A percentile compares a stretch with the other conserved stretches of the same genome.
These are phyloP conservation scores for Monosporascus sp. DNA, from an alignment of 2,329 filamentous ascomycete species.

Conservation along the genomic window DNA sequence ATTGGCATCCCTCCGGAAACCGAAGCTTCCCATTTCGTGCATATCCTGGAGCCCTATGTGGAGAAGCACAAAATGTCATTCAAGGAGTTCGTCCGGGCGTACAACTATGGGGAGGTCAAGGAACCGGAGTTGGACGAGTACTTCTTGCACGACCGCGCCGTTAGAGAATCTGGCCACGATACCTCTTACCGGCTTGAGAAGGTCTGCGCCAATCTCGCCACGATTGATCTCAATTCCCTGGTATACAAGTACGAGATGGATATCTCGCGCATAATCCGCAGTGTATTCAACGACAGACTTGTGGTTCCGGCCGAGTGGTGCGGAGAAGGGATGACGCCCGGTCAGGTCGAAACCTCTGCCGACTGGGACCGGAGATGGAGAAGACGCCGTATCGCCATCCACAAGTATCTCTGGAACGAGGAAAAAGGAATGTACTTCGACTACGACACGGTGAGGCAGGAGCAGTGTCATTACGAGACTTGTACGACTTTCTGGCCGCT, in stretches of 20 bases:
- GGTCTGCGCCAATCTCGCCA: constrained; percentile 81
- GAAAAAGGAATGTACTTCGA: constrained; percentile 96
- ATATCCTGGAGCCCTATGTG: constrained; percentile 75
- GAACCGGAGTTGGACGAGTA: constrained; percentile 93
- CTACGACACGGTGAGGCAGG: constrained; percentile 79
- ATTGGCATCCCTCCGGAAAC: constrained; percentile 87
- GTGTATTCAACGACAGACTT: constrained; percentile 76
- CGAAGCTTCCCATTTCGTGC: constrained; percentile 79
- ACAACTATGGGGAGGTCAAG: constrained; percentile 69
- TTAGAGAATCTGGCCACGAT: constrained; percentile 94
- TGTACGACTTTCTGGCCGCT: constrained; percentile 96
- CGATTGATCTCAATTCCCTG: constrained; percentile 89
- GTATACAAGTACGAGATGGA: constrained; percentile 97
- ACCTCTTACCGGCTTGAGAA: constrained; percentile 90
- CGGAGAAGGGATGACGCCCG: constrained; percentile 57
- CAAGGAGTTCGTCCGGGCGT: constrained; percentile 78
- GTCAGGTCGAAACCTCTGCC: constrained; percentile 74
- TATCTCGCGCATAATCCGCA: constrained; percentile 80
- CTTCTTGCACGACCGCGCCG: constrained; percentile 91
- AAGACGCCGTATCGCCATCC: constrained; percentile 76
- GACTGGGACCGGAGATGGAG: constrained; percentile 86
- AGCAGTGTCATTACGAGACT: constrained; percentile 80
- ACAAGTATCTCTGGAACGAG: constrained; percentile 92
- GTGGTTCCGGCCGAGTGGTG: constrained; percentile 80
- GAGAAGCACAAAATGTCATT: constrained; percentile 80